These are phyloP conservation scores for Amaranthus tricolor DNA, from an alignment of 179 eudicot species.

Conservation along the genomic window DNA sequence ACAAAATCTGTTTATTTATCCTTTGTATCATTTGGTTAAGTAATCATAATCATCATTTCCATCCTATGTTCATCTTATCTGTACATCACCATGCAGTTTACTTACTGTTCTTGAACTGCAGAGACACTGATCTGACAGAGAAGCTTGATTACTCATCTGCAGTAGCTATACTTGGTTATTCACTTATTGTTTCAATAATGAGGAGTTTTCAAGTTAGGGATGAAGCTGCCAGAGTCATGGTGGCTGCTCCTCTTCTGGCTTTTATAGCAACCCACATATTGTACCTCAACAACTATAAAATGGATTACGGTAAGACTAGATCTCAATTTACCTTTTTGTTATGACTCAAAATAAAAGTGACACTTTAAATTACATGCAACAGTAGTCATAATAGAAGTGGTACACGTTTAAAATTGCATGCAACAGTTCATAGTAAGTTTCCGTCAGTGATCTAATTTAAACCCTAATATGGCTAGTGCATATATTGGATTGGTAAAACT, in stretches of 20 bases:
- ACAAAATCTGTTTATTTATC: too few species aligned
- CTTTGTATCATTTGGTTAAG: too few species aligned
- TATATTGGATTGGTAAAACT: background rate
- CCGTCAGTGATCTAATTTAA: background rate
- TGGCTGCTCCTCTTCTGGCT: slow-evolving; percentile 76
- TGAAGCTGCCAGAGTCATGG: slow-evolving; percentile 86
- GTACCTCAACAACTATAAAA: slow-evolving; percentile 58
- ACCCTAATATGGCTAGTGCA: background rate
- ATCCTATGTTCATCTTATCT: too few species aligned
- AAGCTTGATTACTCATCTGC: slow-evolving; percentile 83
- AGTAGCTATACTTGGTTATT: slow-evolving; percentile 71
- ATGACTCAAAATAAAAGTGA: background rate
- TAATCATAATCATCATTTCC: too few species aligned
- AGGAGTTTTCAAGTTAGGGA: slow-evolving; percentile 56
- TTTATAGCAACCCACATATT: slow-evolving; percentile 69
- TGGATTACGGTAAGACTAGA: slow-evolving; percentile 70
- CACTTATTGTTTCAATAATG: slow-evolving; percentile 61
- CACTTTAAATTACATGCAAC: background rate
- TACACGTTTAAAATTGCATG: background rate
- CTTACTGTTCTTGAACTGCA: slow-evolving; percentile 32
- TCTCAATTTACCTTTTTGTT: background rate
- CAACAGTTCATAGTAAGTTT: background rate
- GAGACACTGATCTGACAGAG: slow-evolving; percentile 76
- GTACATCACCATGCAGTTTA: too few species aligned
- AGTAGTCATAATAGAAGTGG: background rate